Evolutionary conservation across 106 monocot species (phyloP), one percentile per base, ranked within the genome.

Genomic region (Acorus gramineus): DNA sequence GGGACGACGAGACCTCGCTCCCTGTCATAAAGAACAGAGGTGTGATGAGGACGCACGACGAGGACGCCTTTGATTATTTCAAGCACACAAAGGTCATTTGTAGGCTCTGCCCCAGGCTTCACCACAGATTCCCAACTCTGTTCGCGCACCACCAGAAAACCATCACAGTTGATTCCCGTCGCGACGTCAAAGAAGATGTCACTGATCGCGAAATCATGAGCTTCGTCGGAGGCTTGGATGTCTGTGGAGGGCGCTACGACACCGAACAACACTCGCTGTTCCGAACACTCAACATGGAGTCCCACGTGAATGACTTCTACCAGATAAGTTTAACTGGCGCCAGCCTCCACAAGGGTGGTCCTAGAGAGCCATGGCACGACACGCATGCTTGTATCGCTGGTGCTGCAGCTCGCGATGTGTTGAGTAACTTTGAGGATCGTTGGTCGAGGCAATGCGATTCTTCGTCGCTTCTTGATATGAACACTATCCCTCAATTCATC

Each of bases 331-430:
- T 85, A 14, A 3, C 77, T 13, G 64, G 57, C 4, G 77, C 80
- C 10, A 28, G 12, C 5, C 45, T 77, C 46, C 64, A 7, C 0
- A 57, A 8, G 2, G 85, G 85, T 7, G 93, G 93, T 2, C 92
- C 92, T 13, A 56, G 92, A 57, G 88, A 93, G 73, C 78, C 92
- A 42, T 93, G 92, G 92, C 92, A 93, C 55, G 92, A 93, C 65
- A 65, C 66, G 9, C 92, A 88, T 46, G 71, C 80, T n/a, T 64
- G 66, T 48, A 11, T 93, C 7, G 69, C 69, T 11, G 92, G 88
- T 46, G 63, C 9, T 6, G 92, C 92, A 3, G 85, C 92, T 2
- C 61, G 65, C 63, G 92, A 93, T 28, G 82, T 93, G 13, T 66
- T 93, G 4, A 56, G 85, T 6, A 93, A 93, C 72, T 93, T 88